Conservation (phyloP, 164 flowering plant species). For the Tetracentron sinense region DNA sequence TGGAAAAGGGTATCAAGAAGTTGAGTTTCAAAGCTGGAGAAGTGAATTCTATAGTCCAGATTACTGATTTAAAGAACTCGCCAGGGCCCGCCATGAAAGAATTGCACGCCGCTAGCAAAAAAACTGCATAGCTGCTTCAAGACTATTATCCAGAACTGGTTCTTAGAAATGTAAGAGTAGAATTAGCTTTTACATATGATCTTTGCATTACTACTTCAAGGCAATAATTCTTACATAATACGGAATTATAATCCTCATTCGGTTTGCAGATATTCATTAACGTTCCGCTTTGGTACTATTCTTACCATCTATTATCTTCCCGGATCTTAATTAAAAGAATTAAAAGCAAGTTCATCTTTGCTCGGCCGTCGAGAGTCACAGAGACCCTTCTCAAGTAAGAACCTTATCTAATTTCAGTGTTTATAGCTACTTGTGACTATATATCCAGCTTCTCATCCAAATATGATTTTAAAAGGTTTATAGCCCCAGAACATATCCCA, state of each 20-base stretch:
- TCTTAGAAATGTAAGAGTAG: conserved; percentile 44
- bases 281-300: conserved; percentile 64
- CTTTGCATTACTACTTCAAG: no score
- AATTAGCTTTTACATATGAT: no score
- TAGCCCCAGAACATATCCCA: conserved; percentile 57
- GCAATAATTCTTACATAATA: no score
- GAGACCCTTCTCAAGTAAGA: conserved; percentile 79
- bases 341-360: conserved; percentile 50
- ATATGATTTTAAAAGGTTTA: conserved; percentile 35
- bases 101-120: conserved; percentile 30
- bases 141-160: conserved; percentile 71
- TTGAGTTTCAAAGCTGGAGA: conserved; percentile 47
- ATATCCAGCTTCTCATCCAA: not conserved
- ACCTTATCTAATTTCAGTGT: not conserved
- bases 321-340: conserved; percentile 30
- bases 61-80: conserved; percentile 59
- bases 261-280: conserved; percentile 62
- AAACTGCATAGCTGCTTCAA: conserved; percentile 34
- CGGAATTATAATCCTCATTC: not conserved
- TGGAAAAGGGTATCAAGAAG: conserved; percentile 50
- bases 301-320: conserved; percentile 34
- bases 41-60: conserved; percentile 45
- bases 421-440: not conserved
- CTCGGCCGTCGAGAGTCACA: conserved; percentile 48
- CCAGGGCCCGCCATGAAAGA: conserved; percentile 43